Evolutionary conservation across 805 yeast genomes (phyloP), one percentile per base, ranked within the genome.

Genomic region (Kodamaea hsintzibuensis): DNA sequence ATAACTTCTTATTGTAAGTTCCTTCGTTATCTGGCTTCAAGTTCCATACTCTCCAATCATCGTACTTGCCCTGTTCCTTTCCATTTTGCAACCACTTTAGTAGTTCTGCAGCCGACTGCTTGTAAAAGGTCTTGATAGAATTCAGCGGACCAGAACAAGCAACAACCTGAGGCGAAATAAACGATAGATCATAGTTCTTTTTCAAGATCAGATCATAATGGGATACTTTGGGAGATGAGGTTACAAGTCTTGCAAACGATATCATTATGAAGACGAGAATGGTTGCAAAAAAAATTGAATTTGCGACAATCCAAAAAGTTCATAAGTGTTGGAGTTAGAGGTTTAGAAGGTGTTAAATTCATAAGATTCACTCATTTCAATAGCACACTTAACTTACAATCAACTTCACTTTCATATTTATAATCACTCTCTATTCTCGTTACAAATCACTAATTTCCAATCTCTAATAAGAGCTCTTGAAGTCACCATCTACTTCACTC

Each of bases 141-240:
- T 76, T 74, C 0, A 86, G 80, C 0, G 97, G 97, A 60, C 86
- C 89, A 0, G 97, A 84, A 47, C 89, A 81, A 2, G 88, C 96
- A 17, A 89, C 80, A 13, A 92, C 53, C 54, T 81, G 79, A 0
- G 84, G 79, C 0, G 86, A 78, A 27, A 91, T 79, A 59, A 87
- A 86, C 0, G 91, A 79, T 39, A 91, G 69, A 63, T 91, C 96
- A 7, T 40, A 87, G 65, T 13, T 66, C 57, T 12, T 72, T 55
- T 8, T 69, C 74, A 16, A 67, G 60, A 3, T 51, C 10, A 53
- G 25, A 27, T 67, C 70, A 33, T 52, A 52, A 49, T 42, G 57
- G n/a, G 59, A 22, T 16, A 55, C 55, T 45, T 65, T 69, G 7
- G 72, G 71, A 19, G 63, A 47, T n/a, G 68, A 55, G 12, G 61